Conservation (phyloP, 352 stramenopile species). For the Thalassiosira mediterranea region DNA sequence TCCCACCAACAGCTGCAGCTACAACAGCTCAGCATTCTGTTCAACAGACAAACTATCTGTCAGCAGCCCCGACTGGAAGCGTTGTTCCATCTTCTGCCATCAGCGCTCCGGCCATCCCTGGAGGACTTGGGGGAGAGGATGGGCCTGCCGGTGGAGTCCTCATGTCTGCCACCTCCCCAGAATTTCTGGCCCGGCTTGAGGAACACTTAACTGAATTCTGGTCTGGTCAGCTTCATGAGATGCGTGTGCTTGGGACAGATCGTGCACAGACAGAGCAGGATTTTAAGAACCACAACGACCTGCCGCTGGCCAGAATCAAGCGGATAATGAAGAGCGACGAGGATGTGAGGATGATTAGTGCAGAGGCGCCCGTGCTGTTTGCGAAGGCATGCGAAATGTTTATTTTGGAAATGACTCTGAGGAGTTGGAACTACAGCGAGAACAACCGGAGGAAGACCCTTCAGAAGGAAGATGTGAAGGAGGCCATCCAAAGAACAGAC, state of each 20-base stretch:
- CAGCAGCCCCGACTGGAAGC: background rate
- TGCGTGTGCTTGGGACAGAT: slow-evolving; percentile 90
- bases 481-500: slow-evolving; percentile 97
- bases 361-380: slow-evolving; percentile 97
- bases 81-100: no score
- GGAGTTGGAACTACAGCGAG: slow-evolving; percentile 87
- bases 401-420: slow-evolving; percentile 98
- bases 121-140: slow-evolving; percentile 13
- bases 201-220: slow-evolving; percentile 87
- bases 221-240: slow-evolving; percentile 90
- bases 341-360: slow-evolving; percentile 97
- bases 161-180: slow-evolving; percentile 50
- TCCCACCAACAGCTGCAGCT: background rate
- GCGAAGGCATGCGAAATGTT: slow-evolving; percentile 99
- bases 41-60: background rate
- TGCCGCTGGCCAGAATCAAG: slow-evolving; percentile 98
- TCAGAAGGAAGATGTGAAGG: slow-evolving; percentile 98
- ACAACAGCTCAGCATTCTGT: background rate
- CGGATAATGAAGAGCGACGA: slow-evolving; percentile 99
- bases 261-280: slow-evolving; percentile 90
- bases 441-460: slow-evolving; percentile 91
- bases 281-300: slow-evolving; percentile 99
- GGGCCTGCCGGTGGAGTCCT: slow-evolving; percentile 25
- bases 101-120: background rate
- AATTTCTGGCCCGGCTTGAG: slow-evolving; percentile 73